These are phyloP conservation scores for Thelonectria olida DNA, from an alignment of 2,329 filamentous ascomycete genomes.

Conservation along the genomic window DNA sequence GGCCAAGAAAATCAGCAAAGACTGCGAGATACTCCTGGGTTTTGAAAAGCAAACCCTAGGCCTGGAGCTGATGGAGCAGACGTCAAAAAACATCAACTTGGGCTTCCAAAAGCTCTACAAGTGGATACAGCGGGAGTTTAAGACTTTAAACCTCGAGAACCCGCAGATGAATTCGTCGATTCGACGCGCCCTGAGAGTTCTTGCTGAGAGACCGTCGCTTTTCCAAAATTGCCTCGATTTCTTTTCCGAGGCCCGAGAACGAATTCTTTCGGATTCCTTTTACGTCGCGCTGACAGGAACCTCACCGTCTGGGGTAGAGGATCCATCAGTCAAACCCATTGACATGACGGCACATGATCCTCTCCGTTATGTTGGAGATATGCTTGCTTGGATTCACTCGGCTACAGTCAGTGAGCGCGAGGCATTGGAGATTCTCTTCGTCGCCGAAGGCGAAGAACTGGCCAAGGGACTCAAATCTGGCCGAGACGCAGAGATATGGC, in stretches of 20 bases:
- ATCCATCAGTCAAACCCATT: conserved; percentile 82
- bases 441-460: conserved; percentile 89
- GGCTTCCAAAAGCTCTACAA: conserved; percentile 96
- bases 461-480: conserved; percentile 83
- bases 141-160: conserved; percentile 90
- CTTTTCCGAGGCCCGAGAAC: conserved; percentile 89
- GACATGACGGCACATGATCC: conserved; percentile 93
- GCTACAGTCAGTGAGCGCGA: conserved; percentile 93
- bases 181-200: conserved; percentile 81
- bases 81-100: conserved; percentile 83
- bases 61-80: conserved; percentile 90
- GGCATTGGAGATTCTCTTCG: conserved; percentile 89
- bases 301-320: conserved; percentile 64
- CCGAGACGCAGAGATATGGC: conserved; percentile 86
- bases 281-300: conserved; percentile 85
- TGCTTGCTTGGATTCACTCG: conserved; percentile 97
- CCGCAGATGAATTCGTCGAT: conserved; percentile 90
- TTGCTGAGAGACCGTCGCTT: conserved; percentile 87
- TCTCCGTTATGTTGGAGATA: conserved; percentile 91
- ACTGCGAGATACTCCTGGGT: conserved; percentile 89
- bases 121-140: conserved; percentile 95
- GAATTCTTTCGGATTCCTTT: conserved; percentile 88
- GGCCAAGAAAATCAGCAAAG: conserved; percentile 86
- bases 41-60: conserved; percentile 90
- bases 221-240: conserved; percentile 95